Percentiles rank a stretch among this genome's conserved stretches.
These are phyloP conservation scores for Nannochloropsis salina DNA, from an alignment of 108 stramenopile genomes.

Conservation along the genomic window DNA sequence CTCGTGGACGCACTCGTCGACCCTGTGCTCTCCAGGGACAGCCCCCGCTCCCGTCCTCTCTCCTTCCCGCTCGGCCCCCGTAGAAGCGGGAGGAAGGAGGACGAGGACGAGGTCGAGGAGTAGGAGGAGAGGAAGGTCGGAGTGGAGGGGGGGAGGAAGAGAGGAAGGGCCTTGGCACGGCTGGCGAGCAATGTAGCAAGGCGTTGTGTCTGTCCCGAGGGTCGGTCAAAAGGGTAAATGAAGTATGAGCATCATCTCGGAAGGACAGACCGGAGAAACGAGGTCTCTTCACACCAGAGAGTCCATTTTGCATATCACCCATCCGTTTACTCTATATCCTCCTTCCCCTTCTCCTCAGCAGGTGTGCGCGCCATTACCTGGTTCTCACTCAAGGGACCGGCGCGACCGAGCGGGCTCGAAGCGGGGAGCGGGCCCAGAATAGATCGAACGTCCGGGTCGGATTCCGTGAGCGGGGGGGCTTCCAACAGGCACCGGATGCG, in stretches of 20 bases:
- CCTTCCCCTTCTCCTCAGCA: no score
- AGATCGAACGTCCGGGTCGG: not conserved
- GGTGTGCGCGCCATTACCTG: not conserved
- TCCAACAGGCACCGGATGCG: not conserved
- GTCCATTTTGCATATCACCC: no score
- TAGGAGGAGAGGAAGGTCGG: not conserved
- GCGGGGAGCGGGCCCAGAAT: not conserved
- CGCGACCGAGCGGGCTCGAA: not conserved
- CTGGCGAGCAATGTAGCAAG: not conserved
- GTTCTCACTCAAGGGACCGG: not conserved
- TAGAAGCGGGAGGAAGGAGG: not conserved
- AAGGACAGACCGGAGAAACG: no score
- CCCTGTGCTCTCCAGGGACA: not conserved
- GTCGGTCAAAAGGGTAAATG: not conserved
- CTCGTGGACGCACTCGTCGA: not conserved
- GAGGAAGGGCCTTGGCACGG: not conserved
- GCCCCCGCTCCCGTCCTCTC: not conserved
- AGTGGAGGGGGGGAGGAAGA: not conserved
- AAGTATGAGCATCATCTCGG: not conserved
- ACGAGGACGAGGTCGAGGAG: not conserved
- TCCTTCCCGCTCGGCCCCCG: not conserved
- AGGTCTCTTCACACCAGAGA: no score
- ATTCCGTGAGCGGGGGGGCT: not conserved
- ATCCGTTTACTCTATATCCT: no score
- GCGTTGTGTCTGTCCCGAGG: not conserved